These are phyloP conservation scores for Kwoniella sp. DNA, from an alignment of 768 basidiomycete species.

Conservation along the genomic window DNA sequence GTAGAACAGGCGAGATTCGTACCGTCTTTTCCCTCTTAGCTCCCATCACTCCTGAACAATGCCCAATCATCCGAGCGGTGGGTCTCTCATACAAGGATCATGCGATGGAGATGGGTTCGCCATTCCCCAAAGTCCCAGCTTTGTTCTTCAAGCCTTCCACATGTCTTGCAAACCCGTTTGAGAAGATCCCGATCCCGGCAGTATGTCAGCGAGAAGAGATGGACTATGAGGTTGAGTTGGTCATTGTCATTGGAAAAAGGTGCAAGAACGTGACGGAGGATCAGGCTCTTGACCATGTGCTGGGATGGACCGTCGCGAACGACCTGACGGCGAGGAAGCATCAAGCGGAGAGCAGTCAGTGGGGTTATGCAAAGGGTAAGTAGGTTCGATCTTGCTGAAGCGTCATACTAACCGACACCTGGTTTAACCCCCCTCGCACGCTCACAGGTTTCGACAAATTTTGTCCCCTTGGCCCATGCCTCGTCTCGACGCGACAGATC, in stretches of 20 bases:
- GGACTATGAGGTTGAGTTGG: constrained; percentile 50
- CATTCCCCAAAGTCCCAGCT: constrained; percentile 31
- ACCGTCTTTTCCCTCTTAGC: constrained; percentile 19
- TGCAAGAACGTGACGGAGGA: constrained; percentile 75
- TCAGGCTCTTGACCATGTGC: constrained; percentile 80
- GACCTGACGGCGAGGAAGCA: constrained; percentile 33
- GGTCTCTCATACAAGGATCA: constrained; percentile 45
- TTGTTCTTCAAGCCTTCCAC: constrained; percentile 49
- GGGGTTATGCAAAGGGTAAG: constrained; percentile 35
- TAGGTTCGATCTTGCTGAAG: not conserved
- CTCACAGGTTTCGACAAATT: constrained; percentile 49
- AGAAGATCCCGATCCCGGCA: constrained; percentile 19
- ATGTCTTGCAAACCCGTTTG: constrained; percentile 30
- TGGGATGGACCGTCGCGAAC: constrained; percentile 60
- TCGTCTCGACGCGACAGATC: constrained; percentile 40
- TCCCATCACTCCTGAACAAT: constrained; percentile 20
- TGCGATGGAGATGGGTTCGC: constrained; percentile 31
- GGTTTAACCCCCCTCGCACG: too few species aligned
- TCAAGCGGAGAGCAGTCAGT: constrained; percentile 28
- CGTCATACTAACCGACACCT: too few species aligned
- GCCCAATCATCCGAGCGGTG: constrained; percentile 34
- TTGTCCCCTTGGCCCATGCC: constrained; percentile 49
- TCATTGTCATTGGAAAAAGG: constrained; percentile 73
- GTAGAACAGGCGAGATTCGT: not conserved
- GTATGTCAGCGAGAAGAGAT: constrained; percentile 28